Base-by-base conservation (phyloP, 2,329 filamentous ascomycete genomes). In the Macroventuria anomochaeta region DNA sequence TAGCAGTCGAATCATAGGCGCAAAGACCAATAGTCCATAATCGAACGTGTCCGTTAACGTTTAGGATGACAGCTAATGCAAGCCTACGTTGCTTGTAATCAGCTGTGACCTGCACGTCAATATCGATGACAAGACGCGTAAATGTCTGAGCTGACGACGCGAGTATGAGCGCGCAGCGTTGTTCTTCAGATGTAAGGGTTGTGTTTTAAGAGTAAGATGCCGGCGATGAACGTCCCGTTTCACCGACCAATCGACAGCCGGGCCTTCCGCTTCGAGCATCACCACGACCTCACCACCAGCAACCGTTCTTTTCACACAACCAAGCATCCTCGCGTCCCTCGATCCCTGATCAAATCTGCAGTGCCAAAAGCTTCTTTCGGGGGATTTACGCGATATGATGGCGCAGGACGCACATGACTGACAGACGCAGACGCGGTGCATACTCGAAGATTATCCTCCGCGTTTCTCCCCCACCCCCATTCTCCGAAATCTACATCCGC, bases 401-500 rank as follows among this genome's bases (percentile, higher is more conserved):
- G 49, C 40, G 43, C 44, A 44, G 26, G 7, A 12, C 12, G 37
- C 51, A 54, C 38, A 23, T 42, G 33, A 44, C 39, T 46, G 46
- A 50, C 46, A 50, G 40, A 34, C 20, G 44, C 38, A 49, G 39
- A 26, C 13, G 34, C 33, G 23, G 38, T 32, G 37, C 37, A 11
- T 18, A 12, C 17, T 12, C 13, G 7, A 36, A 17, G 37, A 47
- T 39, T n/a, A 32, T 43, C 20, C 46, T 59, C 58, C 55, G 58
- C 34, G 44, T 41, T 55, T 58, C 49, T 57, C 56, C 58, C 58
- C 58, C 58, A 61, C 58, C 52, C n/a, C 41, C 26, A 56, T 58
- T 61, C 44, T 53, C 58, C 58, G 58, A 55, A 41, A 40, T 32
- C 44, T 37, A 55, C 42, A 41, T 36, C 23, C 11, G 31, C 46